Conservation (phyloP, 768 basidiomycete genomes). For the Mycena kentingensis region DNA sequence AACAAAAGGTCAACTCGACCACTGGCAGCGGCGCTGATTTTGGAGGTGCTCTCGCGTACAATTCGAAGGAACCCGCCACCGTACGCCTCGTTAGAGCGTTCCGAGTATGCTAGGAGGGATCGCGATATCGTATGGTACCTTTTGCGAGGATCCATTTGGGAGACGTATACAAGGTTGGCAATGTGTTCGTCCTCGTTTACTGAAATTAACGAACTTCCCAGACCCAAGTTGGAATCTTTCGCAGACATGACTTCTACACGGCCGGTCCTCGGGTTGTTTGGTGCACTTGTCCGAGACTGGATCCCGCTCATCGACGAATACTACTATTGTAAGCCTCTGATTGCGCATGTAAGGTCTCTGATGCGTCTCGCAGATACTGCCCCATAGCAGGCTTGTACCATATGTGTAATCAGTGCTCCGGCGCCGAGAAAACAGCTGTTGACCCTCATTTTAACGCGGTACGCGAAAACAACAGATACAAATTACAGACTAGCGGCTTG, state of each 20-base stretch:
- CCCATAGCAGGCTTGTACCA: slow-evolving; percentile 26
- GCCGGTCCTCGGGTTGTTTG: slow-evolving; percentile 68
- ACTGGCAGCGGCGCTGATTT: slow-evolving; percentile 58
- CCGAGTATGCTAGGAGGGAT: slow-evolving; percentile 83
- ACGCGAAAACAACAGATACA: slow-evolving; percentile 11
- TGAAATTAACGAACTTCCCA: slow-evolving; percentile 32
- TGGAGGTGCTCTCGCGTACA: slow-evolving; percentile 76
- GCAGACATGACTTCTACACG: slow-evolving; percentile 54
- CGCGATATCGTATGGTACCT: slow-evolving; percentile 83
- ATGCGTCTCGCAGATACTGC: slow-evolving; percentile 36
- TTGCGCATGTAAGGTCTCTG: not conserved
- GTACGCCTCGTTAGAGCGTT: slow-evolving; percentile 64
- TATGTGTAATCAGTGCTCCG: slow-evolving; percentile 17
- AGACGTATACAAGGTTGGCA: slow-evolving; percentile 68
- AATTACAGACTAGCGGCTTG: no score
- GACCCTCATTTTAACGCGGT: slow-evolving; percentile 8
- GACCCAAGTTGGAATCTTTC: slow-evolving; percentile 73
- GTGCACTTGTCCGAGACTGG: slow-evolving; percentile 80
- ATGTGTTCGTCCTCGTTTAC: not conserved
- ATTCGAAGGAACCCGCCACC: slow-evolving; percentile 68
- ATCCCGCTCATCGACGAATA: slow-evolving; percentile 88
- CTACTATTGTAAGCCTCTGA: slow-evolving; percentile 76
- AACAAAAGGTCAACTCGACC: slow-evolving; percentile 57
- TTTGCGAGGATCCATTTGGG: slow-evolving; percentile 85
- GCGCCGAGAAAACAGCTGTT: slow-evolving; percentile 7